Conservation (phyloP, 2,329 filamentous ascomycete genomes). For the Cyclaneusma minus region DNA sequence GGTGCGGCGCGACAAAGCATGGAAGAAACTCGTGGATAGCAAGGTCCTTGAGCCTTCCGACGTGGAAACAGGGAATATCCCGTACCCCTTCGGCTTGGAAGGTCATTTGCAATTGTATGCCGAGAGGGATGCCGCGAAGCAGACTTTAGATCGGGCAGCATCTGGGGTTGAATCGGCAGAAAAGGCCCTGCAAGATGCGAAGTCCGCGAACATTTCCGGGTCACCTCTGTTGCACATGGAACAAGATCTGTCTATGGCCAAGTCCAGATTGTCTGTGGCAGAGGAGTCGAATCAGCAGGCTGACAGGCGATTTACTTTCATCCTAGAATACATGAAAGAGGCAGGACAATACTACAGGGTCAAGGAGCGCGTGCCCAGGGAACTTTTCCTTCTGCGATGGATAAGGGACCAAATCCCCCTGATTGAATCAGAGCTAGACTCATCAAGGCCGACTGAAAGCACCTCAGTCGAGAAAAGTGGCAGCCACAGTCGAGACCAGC, state of each 20-base stretch:
- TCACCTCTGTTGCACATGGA: not conserved
- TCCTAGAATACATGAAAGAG: constrained; percentile 10
- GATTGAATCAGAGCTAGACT: constrained; percentile 14
- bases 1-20: constrained; percentile 14
- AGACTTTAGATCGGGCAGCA: constrained; percentile 7
- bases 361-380: too few species aligned
- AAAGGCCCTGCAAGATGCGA: constrained; percentile 5
- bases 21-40: constrained; percentile 19
- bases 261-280: constrained; percentile 8
- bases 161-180: constrained; percentile 6
- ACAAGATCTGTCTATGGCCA: constrained; percentile 3
- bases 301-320: constrained; percentile 9
- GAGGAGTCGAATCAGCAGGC: constrained; percentile 7
- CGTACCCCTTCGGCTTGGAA: too few species aligned
- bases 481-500: not conserved
- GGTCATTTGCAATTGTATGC: constrained; percentile 7
- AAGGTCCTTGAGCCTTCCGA: constrained; percentile 15
- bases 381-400: too few species aligned
- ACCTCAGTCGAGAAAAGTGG: not conserved
- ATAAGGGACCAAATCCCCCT: constrained; percentile 15
- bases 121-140: constrained; percentile 8
- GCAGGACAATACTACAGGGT: constrained; percentile 8
- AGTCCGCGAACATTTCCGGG: not conserved
- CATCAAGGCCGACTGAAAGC: constrained; percentile 2
- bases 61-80: too few species aligned